These are phyloP conservation scores for Neoarthrinium moseri DNA, from an alignment of 2,329 filamentous ascomycete species.

Conservation along the genomic window DNA sequence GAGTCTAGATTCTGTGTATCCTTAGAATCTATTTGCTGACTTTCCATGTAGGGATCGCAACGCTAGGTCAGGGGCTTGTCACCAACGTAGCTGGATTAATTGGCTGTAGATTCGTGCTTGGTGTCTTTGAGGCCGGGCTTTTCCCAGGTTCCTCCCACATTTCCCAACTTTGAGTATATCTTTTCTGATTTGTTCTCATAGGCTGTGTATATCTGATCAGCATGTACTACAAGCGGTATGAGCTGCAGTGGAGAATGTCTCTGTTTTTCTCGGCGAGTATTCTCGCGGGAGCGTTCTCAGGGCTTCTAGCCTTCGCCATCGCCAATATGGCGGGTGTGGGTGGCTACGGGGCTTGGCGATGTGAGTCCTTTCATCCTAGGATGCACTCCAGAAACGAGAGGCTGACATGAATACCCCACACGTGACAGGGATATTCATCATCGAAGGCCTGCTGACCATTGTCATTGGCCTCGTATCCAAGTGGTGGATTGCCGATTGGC, in stretches of 20 bases:
- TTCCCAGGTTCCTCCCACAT: slow-evolving; percentile 16
- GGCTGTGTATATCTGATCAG: slow-evolving; percentile 21
- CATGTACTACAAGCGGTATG: slow-evolving; percentile 20
- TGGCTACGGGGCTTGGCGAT: slow-evolving; percentile 43
- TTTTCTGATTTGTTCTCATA: slow-evolving; percentile 2
- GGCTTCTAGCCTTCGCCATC: slow-evolving; percentile 47
- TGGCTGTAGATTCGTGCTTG: slow-evolving; percentile 19
- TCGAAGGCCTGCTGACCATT: slow-evolving; percentile 45
- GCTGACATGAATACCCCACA: neutral
- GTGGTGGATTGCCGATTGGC: slow-evolving; percentile 40
- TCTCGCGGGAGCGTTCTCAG: slow-evolving; percentile 29
- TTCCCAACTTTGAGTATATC: neutral
- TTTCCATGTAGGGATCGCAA: slow-evolving; percentile 15
- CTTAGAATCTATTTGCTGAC: neutral
- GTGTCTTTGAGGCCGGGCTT: slow-evolving; percentile 12
- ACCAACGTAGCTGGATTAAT: slow-evolving; percentile 14
- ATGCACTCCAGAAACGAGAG: too few species aligned
- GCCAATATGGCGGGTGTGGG: slow-evolving; percentile 49
- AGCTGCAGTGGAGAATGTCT: slow-evolving; percentile 18
- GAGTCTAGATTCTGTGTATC: neutral
- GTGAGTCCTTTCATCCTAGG: slow-evolving; percentile 18
- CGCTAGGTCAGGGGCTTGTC: slow-evolving; percentile 18
- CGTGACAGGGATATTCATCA: slow-evolving; percentile 40
- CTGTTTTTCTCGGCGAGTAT: slow-evolving; percentile 18
- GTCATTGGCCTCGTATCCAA: slow-evolving; percentile 38